Evolutionary conservation across 1,284 basidiomycete genomes (phyloP).

Genomic region (Ceratobasidium sp.): DNA sequence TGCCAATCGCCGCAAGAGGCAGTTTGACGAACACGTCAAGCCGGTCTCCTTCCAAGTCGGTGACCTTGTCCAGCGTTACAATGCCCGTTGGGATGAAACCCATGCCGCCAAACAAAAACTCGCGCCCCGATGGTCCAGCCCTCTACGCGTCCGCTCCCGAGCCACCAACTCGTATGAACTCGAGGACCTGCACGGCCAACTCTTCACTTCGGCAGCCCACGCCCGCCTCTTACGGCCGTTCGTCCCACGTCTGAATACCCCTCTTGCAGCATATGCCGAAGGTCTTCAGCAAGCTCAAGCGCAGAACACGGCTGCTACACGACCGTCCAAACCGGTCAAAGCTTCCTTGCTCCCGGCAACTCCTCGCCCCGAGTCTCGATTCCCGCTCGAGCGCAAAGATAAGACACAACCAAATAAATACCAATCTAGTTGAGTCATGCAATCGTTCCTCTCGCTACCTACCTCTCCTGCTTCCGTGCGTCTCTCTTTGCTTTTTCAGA

Average conservation of each 20-base stretch:
- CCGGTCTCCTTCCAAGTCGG: slow-evolving; percentile 11
- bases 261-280: not conserved
- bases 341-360: not conserved
- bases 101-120: slow-evolving; percentile 36
- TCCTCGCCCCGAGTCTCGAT: not conserved
- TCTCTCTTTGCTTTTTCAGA: too few relatives aligned
- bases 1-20: slow-evolving; percentile 22
- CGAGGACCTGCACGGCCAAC: slow-evolving; percentile 20
- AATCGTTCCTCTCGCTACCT: not conserved
- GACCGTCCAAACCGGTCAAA: not conserved
- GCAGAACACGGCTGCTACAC: not conserved
- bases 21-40: slow-evolving; percentile 33
- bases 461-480: not conserved
- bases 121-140: slow-evolving; percentile 35
- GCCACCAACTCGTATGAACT: slow-evolving; percentile 34
- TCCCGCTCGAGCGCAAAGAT: not conserved
- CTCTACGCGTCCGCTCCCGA: slow-evolving; percentile 16
- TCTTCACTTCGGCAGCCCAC: not conserved
- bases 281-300: not conserved
- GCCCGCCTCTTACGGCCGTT: not conserved
- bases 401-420: slow-evolving; percentile 3
- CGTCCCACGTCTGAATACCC: slow-evolving; percentile 10
- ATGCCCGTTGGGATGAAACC: slow-evolving; percentile 34
- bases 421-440: not conserved
- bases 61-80: slow-evolving; percentile 41